Conservation (phyloP, 208 protist species). For the Trypanosoma grayi region DNA sequence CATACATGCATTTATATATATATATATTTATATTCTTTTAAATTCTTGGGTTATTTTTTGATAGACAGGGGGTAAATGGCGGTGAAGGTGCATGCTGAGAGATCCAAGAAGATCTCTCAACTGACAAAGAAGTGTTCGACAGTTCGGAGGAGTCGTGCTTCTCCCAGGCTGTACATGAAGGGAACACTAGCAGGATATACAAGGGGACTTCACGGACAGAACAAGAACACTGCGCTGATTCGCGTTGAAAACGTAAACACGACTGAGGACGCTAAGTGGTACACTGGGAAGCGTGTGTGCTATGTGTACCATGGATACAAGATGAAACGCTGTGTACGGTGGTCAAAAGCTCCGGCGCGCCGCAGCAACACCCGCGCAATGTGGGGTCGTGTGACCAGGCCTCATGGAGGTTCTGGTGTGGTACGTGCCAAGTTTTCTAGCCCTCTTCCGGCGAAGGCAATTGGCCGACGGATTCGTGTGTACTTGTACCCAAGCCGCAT, state of each 20-base stretch:
- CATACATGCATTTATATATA: no score
- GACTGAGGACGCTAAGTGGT: slow-evolving; percentile 95
- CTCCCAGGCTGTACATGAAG: slow-evolving; percentile 91
- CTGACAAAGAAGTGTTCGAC: slow-evolving; percentile 79
- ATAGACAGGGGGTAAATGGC: slow-evolving; percentile 44
- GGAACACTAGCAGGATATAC: slow-evolving; percentile 88
- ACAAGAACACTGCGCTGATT: slow-evolving; percentile 92
- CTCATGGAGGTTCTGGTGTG: slow-evolving; percentile 97
- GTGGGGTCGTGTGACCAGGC: slow-evolving; percentile 96
- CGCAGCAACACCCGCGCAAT: slow-evolving; percentile 93
- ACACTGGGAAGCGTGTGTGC: slow-evolving; percentile 98
- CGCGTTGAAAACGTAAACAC: slow-evolving; percentile 96
- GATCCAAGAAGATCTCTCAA: slow-evolving; percentile 88
- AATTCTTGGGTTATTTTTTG: no score
- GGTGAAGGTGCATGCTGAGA: slow-evolving; percentile 68
- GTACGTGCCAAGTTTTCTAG: slow-evolving; percentile 97
- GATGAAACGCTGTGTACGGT: slow-evolving; percentile 90
- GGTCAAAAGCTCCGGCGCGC: slow-evolving; percentile 84
- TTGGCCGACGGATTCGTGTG: slow-evolving; percentile 96
- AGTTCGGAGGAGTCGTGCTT: slow-evolving; percentile 77
- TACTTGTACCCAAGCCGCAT: slow-evolving; percentile 98
- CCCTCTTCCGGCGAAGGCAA: slow-evolving; percentile 94
- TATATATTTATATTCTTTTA: no score
- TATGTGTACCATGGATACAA: slow-evolving; percentile 98
- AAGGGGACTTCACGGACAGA: slow-evolving; percentile 90